A percentile compares a stretch with the other conserved stretches of the same genome.
phyloP scores from a whole-genome alignment of 2,329 filamentous ascomycete genomes.

The Fusarium sp. region DNA sequence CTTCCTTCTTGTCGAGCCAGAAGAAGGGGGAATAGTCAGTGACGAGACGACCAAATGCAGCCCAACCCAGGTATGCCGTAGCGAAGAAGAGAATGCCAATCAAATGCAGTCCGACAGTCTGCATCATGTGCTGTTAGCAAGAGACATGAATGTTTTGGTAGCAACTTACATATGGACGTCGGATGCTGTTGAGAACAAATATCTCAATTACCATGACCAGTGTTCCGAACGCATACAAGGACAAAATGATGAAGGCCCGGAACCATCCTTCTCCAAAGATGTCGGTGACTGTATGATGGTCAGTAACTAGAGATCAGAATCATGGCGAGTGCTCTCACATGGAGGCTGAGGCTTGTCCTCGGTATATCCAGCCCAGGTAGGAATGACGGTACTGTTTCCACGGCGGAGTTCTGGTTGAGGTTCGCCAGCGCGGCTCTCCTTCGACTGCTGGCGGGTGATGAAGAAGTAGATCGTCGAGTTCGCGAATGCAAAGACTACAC shows the following conservation, averaged over 20 bases:
- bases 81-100: conserved; percentile 55
- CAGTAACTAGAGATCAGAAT: conserved; percentile 35
- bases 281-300: conserved; percentile 55
- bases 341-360: conserved; percentile 32
- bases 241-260: conserved; percentile 59
- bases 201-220: conserved; percentile 59
- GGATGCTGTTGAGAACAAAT: conserved; percentile 64
- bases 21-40: conserved; percentile 62
- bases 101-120: conserved; percentile 60
- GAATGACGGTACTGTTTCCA: conserved; percentile 12
- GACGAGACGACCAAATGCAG: conserved; percentile 57
- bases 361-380: conserved; percentile 13
- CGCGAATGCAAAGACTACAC: conserved; percentile 60
- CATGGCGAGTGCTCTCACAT: conserved; percentile 29
- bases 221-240: conserved; percentile 58
- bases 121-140: conserved; percentile 24
- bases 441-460: conserved; percentile 50
- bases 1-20: conserved; percentile 60
- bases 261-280: conserved; percentile 62
- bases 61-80: conserved; percentile 62
- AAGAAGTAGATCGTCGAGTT: conserved; percentile 64
- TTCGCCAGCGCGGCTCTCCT: conserved; percentile 21
- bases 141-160: fast-evolving
- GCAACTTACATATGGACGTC: conserved; percentile 58
- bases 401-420: conserved; percentile 11